Base-by-base conservation (phyloP, 2,329 filamentous ascomycete species). In the Hypoxylon sp. region DNA sequence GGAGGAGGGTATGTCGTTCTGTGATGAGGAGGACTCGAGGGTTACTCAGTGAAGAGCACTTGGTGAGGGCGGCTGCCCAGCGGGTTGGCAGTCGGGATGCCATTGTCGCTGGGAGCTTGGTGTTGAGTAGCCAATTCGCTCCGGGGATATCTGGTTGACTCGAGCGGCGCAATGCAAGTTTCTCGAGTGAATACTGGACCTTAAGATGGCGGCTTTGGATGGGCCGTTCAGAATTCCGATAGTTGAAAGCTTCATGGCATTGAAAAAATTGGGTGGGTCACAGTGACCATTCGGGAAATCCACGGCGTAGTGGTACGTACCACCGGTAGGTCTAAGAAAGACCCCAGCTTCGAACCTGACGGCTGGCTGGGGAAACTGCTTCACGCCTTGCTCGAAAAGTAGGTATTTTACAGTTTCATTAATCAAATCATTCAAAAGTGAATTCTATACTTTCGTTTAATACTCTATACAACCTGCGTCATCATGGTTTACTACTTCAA, bases 401-500 rank as follows among this genome's bases (percentile, higher is more conserved):
- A 41, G 46, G 21, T 17, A 7, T 34, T 48, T 25, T 46, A 10
- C 45, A 53, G 28, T 19, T 53, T 50, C 21, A 38, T 48, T 36
- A 52, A 6, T 52, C 5, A 58, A 58, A 30, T 49, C 14, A 41
- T 43, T 32, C 19, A 11, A 46, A n/a, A 34, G 17, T n/a, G 17
- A 38, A 11, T 19, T 50, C 10, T 48, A 53, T 17, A n/a, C 25
- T 28, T 34, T 53, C 25, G 38, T 14, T 53, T 43, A 13, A 23
- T 14, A 19, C 5, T 2, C 48, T 5, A 25, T 28, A 14, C 14
- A 49, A 17, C 14, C 19, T 13, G 28, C 11, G 1, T 45, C n/a
- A 80, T 76, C 28, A 97, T 99, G 96, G 96, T 99, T 50, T 97
- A 92, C 83, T 98, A 98, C 81, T 98, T 96, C 80, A 96, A 90